These are phyloP conservation scores for Cryptosporidium sp. DNA, from an alignment of 169 alveolate species.

Conservation along the genomic window DNA sequence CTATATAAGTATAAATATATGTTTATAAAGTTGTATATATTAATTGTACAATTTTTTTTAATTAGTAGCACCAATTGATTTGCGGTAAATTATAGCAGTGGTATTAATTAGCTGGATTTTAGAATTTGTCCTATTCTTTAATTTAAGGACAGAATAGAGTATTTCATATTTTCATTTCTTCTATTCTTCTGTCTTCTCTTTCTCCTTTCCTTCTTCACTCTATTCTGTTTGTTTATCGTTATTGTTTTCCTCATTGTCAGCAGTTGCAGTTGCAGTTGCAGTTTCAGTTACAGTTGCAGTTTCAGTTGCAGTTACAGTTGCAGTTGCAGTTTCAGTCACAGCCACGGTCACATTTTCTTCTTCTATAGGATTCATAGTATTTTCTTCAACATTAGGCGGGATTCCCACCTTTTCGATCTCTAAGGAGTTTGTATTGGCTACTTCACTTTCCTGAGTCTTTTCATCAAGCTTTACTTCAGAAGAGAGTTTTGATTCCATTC, in stretches of 20 bases:
- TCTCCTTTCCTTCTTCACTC: too few species aligned
- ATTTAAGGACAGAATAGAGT: not conserved
- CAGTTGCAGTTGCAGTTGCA: not conserved
- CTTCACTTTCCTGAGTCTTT: not conserved
- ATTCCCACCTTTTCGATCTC: not conserved
- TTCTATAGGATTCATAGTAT: not conserved
- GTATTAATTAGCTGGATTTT: not conserved
- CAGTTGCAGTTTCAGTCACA: too few species aligned
- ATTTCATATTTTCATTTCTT: not conserved
- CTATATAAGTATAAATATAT: not conserved
- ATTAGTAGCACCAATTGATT: not conserved
- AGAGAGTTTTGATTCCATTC: constrained; percentile 17
- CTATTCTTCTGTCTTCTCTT: too few species aligned
- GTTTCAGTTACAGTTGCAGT: too few species aligned
- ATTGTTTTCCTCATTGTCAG: not conserved
- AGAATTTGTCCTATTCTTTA: too few species aligned
- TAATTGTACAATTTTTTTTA: not conserved
- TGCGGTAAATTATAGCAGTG: not conserved
- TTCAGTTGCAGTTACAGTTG: not conserved
- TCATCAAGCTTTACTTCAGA: not conserved
- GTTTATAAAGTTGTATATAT: not conserved
- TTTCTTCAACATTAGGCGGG: not conserved
- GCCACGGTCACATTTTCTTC: not conserved
- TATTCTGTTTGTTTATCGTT: not conserved
- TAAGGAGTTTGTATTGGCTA: not conserved